Evolutionary conservation across 2,329 filamentous ascomycete genomes (phyloP), one percentile per base, ranked within the genome.

Genomic region (Alternaria consortialis): DNA sequence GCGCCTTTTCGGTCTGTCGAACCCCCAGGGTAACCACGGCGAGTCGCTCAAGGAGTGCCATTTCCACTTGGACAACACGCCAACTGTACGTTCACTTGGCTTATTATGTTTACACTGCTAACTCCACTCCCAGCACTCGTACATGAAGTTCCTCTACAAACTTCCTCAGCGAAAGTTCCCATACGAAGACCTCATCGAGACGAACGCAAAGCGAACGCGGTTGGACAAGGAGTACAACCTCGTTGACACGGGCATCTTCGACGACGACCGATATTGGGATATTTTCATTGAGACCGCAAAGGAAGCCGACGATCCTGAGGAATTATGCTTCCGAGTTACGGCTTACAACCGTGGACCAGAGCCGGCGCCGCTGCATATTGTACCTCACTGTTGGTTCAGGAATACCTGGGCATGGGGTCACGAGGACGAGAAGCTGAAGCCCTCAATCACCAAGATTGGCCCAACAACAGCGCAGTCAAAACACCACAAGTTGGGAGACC

Each of bases 81-180:
- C 94, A 59, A 88, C 87, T 57, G 85, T 87, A 78, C 63, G 79
- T 66, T 20, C 2, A 27, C 82, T 84, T 15, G 5, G 46, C 27
- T 44, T 5, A 39, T n/a, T 81, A 84, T 11, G 2, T 31, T 29
- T 81, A 84, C 61, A 17, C 46, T 44, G 8, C 63, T 69, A 64
- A 66, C 67, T 70, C 44, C 4, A 27, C 20, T 15, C 59, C 61
- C 77, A 94, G 91, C 94, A 97, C 80, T 97, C 94, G 29, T 98
- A 98, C 84, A 98, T 98, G 94, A 98, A 98, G 80, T 96, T 90
- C 75, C 89, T 98, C 69, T 98, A 98, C 87, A 98, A 98, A 80
- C 96, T 97, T 73, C 95, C 95, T 0, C 94, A 98, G 80, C 87
- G 86, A 72, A 88, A 90, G 65, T 98, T 98, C 74, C 95, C 94